Base-by-base conservation (phyloP, 495 filamentous ascomycete genomes). In the Bathelium albidoporum region DNA sequence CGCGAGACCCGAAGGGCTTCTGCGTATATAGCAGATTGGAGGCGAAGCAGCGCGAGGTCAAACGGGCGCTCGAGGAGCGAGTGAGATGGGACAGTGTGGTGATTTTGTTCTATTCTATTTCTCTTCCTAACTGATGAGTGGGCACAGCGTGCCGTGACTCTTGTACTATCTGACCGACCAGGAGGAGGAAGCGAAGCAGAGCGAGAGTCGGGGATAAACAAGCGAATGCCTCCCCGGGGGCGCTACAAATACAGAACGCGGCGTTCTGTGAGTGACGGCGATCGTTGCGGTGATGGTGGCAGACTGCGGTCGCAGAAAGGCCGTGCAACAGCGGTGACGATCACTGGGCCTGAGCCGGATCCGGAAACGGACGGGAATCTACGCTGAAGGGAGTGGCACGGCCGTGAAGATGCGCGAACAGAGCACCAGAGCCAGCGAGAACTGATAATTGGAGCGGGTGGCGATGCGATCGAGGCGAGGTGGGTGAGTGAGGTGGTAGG, bases 211-310 rank as follows among this genome's bases (percentile, higher is more conserved):
- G 49, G 49, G 49, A 55, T 55, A 16, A 55, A 55, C 49, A 55
- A 55, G 49, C 49, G 49, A 55, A 55, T 55, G 49, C 49, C 49
- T 55, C 49, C 49, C 49, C 49, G 49, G 49, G 29, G 49, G 49
- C 49, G 43, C 43, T 49, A 49, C 24, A 55, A 55, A 9, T 18
- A 55, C 11, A 28, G 49, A 55, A 5, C 49, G 26, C 22, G 7
- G 49, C 24, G 49, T 39, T 5, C 34, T 5, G 34, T 39, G 34
- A 39, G 34, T 28, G 49, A 20, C 9, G 16, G 20, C 11, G 24
- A 9, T 29, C 12, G 44, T 49, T 49, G 14, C 20, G 12, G 18
- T 18, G 20, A 49, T 9, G 36, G 44, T 49, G 14, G 49, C 49
- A 55, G 24, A 28, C 22, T n/a, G 5, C 49, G 49, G 49, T 55